Percentiles rank a stretch among this genome's conserved stretches.
These are phyloP conservation scores for Limnanthes douglasii DNA, from an alignment of 345 rosid species.

Conservation along the genomic window DNA sequence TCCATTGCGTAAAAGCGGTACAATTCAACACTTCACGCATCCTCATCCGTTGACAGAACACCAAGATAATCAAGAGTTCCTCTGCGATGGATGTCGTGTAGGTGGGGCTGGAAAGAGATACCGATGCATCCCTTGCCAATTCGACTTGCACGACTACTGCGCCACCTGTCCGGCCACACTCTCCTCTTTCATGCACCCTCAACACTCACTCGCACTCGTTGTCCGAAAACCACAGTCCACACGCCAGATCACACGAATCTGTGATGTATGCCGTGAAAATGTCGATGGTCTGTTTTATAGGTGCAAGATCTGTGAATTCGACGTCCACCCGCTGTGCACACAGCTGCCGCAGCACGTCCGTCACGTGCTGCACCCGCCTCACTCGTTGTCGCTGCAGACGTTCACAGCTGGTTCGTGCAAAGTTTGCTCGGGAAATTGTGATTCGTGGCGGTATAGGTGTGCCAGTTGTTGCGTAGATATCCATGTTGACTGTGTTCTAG, in stretches of 20 bases:
- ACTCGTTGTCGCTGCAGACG: conserved; percentile 13
- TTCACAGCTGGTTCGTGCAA: conserved; percentile 8
- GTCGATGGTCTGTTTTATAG: conserved; percentile 22
- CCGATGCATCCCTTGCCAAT: conserved; percentile 15
- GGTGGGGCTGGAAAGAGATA: conserved; percentile 14
- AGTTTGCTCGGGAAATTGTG: conserved; percentile 17
- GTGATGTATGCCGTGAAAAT: conserved; percentile 18
- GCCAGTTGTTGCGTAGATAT: conserved; percentile 16
- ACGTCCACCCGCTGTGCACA: conserved; percentile 24
- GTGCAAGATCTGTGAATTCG: conserved; percentile 21
- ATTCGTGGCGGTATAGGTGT: conserved; percentile 26
- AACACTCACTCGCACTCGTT: conserved; percentile 15
- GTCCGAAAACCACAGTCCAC: conserved; percentile 9
- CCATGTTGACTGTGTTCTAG: conserved; percentile 21
- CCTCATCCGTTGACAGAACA: conserved; percentile 13
- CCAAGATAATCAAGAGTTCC: conserved; percentile 8
- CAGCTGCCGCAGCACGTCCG: conserved; percentile 13
- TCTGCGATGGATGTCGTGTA: conserved; percentile 22
- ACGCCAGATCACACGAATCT: conserved; percentile 9
- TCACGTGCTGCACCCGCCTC: conserved; percentile 19
- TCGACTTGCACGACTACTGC: conserved; percentile 26
- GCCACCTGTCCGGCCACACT: conserved; percentile 16
- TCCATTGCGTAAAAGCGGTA: conserved; percentile 11
- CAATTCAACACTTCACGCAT: conserved; percentile 19
- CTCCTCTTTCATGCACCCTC: conserved; percentile 19